These are phyloP conservation scores for Cardamine chenopodiifolia DNA, from an alignment of 345 rosid genomes.

Conservation along the genomic window DNA sequence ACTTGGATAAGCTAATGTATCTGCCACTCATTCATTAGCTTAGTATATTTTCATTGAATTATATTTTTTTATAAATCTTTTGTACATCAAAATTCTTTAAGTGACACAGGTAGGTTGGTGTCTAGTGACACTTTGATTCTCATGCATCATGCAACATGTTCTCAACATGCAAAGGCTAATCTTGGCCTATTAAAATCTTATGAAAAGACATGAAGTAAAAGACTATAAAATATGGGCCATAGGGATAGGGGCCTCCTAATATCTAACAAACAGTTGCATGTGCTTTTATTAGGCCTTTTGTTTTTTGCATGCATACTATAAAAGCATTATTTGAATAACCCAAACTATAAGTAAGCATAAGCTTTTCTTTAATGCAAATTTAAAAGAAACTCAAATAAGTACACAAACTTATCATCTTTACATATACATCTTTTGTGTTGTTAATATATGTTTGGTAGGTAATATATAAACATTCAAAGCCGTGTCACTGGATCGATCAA, in stretches of 20 bases:
- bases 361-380: constrained; percentile 1
- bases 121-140: neutral
- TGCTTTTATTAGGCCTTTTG: constrained; percentile 20
- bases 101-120: neutral
- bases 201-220: constrained; percentile 16
- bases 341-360: neutral
- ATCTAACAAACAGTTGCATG: constrained; percentile 36
- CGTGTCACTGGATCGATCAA: constrained; percentile 5
- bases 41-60: too few species aligned
- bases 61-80: neutral
- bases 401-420: neutral
- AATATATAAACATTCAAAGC: neutral
- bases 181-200: neutral
- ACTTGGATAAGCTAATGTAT: neutral
- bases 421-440: neutral
- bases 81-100: neutral
- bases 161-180: constrained; percentile 5
- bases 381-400: neutral
- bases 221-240: constrained; percentile 14
- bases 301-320: neutral
- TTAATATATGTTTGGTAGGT: constrained; percentile 18
- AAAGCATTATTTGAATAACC: constrained; percentile 12
- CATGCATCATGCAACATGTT: neutral
- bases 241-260: constrained; percentile 17
- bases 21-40: neutral